Conservation (phyloP, 2,329 filamentous ascomycete species). For the Xylariaceae sp. region DNA sequence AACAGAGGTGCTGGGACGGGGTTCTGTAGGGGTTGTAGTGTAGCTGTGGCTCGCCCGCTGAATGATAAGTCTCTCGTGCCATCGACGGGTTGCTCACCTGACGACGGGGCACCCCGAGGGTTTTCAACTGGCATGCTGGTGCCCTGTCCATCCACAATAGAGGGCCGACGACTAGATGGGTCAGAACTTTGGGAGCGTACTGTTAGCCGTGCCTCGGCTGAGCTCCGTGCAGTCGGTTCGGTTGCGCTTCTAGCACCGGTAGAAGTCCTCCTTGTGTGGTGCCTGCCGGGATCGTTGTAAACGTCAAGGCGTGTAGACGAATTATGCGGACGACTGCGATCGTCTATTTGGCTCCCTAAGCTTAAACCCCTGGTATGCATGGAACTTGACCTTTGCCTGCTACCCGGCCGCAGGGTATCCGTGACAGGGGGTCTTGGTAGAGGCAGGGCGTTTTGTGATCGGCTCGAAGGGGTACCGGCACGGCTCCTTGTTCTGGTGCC, state of each 20-base stretch:
- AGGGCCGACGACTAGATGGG: slow-evolving; percentile 37
- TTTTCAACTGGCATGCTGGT: slow-evolving; percentile 34
- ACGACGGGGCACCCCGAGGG: slow-evolving; percentile 21
- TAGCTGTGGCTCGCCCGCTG: slow-evolving; percentile 33
- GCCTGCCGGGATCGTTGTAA: slow-evolving; percentile 43
- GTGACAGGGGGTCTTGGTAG: slow-evolving; percentile 26
- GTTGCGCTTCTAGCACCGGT: slow-evolving; percentile 55
- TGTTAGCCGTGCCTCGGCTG: slow-evolving; percentile 46
- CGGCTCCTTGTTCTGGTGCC: slow-evolving; percentile 45
- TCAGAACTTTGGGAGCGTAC: slow-evolving; percentile 43
- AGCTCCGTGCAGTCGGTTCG: slow-evolving; percentile 41
- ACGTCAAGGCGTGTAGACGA: slow-evolving; percentile 47
- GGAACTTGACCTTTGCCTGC: slow-evolving; percentile 32
- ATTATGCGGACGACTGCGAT: slow-evolving; percentile 50
- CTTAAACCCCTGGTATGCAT: slow-evolving; percentile 35
- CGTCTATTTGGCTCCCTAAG: slow-evolving; percentile 42
- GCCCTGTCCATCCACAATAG: slow-evolving; percentile 42
- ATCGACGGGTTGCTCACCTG: slow-evolving; percentile 23
- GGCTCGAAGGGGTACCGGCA: slow-evolving; percentile 38
- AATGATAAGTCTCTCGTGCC: slow-evolving; percentile 35
- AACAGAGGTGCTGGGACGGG: slow-evolving; percentile 18
- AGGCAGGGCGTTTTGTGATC: slow-evolving; percentile 31
- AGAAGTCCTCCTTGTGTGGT: slow-evolving; percentile 46
- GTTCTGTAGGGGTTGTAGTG: slow-evolving; percentile 14
- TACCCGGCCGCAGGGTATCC: slow-evolving; percentile 27